Conservation (phyloP, 2,329 filamentous ascomycete genomes). For the Talaromyces atroroseus region DNA sequence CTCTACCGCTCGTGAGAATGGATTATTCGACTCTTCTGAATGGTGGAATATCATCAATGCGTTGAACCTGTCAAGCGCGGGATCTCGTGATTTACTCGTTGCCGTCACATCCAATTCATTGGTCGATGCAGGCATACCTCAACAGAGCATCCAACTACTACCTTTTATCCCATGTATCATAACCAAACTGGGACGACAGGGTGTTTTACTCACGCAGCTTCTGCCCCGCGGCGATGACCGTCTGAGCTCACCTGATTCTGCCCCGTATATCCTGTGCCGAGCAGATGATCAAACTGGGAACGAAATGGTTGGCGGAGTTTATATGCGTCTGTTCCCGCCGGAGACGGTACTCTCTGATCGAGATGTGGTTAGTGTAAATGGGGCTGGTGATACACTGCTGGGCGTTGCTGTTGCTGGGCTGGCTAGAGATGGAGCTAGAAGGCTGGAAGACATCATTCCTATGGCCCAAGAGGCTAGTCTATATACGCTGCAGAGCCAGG, state of each 20-base stretch:
- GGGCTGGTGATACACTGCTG: constrained; percentile 87
- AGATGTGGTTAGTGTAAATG: constrained; percentile 84
- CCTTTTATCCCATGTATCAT: constrained; percentile 82
- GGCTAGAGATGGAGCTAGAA: constrained; percentile 47
- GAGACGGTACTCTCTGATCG: constrained; percentile 54
- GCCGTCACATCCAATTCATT: constrained; percentile 61
- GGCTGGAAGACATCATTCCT: constrained; percentile 60
- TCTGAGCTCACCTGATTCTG: constrained; percentile 56
- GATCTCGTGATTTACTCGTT: constrained; percentile 67
- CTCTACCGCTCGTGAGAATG: constrained; percentile 58
- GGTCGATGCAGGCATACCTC: constrained; percentile 74
- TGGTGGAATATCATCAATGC: constrained; percentile 81
- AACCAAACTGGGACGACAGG: constrained; percentile 72
- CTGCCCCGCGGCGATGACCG: constrained; percentile 63
- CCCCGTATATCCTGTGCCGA: constrained; percentile 67
- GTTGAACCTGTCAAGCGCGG: constrained; percentile 62
- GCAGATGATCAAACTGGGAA: constrained; percentile 44
- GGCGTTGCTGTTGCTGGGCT: constrained; percentile 79
- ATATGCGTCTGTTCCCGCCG: constrained; percentile 70
- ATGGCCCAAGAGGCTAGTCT: constrained; percentile 78
- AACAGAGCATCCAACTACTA: constrained; percentile 76
- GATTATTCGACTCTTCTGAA: constrained; percentile 60
- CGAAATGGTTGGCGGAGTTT: constrained; percentile 68
- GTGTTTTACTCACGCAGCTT: constrained; percentile 70
- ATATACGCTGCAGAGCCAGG: constrained; percentile 66